phyloP scores from a whole-genome alignment of 768 basidiomycete genomes.

The Kwoniella botswanensis region DNA sequence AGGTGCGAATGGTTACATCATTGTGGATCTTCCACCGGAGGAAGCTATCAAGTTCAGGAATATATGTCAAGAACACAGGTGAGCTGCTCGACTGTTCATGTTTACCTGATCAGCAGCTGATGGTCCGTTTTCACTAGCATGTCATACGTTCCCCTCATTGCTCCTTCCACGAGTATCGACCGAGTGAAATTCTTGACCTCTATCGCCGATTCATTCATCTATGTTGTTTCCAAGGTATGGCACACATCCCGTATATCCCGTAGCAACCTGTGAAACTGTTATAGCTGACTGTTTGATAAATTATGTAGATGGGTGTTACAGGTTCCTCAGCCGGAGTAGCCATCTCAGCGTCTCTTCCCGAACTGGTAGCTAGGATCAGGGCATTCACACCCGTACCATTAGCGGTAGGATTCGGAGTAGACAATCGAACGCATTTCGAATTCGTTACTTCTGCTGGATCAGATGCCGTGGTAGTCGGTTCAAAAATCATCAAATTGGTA shows the following conservation, averaged over 20 bases:
- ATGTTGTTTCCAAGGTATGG: constrained; percentile 91
- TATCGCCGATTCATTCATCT: constrained; percentile 97
- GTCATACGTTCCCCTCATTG: constrained; percentile 92
- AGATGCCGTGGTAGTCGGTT: constrained; percentile 93
- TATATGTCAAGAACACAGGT: constrained; percentile 82
- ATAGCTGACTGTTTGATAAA: constrained; percentile 6
- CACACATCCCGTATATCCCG: background rate
- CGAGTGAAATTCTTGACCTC: constrained; percentile 88
- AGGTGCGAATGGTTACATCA: constrained; percentile 95
- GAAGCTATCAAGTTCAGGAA: constrained; percentile 89
- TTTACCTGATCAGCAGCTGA: background rate
- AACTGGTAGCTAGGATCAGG: constrained; percentile 81
- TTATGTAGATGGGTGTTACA: constrained; percentile 88
- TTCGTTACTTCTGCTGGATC: constrained; percentile 84
- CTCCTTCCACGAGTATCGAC: constrained; percentile 84
- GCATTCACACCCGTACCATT: constrained; percentile 78
- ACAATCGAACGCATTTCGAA: constrained; percentile 86
- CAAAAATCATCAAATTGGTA: constrained; percentile 79
- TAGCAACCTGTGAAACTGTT: background rate
- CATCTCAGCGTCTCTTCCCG: constrained; percentile 78
- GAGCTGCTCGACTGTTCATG: constrained; percentile 49
- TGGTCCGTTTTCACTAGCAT: constrained; percentile 64
- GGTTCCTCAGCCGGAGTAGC: constrained; percentile 74
- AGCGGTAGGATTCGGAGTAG: constrained; percentile 96
- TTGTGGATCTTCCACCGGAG: constrained; percentile 97